These are phyloP conservation scores for Neltuma alba DNA, from an alignment of 306 rosid species.

Conservation along the genomic window DNA sequence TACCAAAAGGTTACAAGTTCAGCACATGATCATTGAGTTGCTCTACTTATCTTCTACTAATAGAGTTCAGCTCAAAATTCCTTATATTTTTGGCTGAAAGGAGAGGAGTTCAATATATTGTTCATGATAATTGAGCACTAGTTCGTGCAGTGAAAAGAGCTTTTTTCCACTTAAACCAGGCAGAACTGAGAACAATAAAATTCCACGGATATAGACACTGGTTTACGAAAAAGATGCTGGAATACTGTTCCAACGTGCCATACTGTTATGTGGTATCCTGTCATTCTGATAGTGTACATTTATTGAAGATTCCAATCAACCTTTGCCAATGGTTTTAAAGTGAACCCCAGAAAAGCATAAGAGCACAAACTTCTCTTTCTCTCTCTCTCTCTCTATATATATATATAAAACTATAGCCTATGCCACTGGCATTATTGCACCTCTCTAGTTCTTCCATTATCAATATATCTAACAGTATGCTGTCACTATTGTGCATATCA, in stretches of 20 bases:
- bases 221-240: conserved; percentile 43
- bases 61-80: neutral
- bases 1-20: neutral
- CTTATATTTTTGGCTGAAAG: conserved; percentile 9
- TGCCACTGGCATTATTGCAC: neutral
- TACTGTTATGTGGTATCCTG: conserved; percentile 31
- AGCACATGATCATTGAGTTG: neutral
- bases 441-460: conserved; percentile 7
- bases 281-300: conserved; percentile 23
- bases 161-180: conserved; percentile 13
- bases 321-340: conserved; percentile 42
- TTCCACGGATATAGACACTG: conserved; percentile 36
- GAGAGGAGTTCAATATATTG: neutral
- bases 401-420: neutral
- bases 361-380: conserved; percentile 27
- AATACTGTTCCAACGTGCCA: conserved; percentile 36
- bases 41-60: neutral
- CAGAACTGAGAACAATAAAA: conserved; percentile 19
- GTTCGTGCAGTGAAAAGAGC: conserved; percentile 27
- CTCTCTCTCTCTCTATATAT: neutral
- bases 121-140: conserved; percentile 29
- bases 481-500: neutral
- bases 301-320: conserved; percentile 37
- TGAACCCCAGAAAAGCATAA: conserved; percentile 32
- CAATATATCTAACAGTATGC: conserved; percentile 15